Percentiles rank a stretch among this genome's conserved stretches.
These are phyloP conservation scores for Podila verticillata DNA, from an alignment of 192 early-diverging fungal genomes.

Conservation along the genomic window DNA sequence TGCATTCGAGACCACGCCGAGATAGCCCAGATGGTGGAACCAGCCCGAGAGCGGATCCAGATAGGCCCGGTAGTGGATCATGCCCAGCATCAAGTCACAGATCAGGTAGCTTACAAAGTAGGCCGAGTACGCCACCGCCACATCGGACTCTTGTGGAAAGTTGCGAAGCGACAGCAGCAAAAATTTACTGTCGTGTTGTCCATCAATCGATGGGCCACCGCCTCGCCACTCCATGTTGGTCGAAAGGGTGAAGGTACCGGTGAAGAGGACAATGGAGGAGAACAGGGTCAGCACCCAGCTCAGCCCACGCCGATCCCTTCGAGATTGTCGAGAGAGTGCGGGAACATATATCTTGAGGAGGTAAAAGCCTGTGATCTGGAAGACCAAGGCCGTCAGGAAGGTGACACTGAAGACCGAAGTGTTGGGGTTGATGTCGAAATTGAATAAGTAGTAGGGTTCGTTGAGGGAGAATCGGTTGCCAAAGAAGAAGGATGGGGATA, in stretches of 20 bases:
- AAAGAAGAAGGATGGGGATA: slow-evolving; percentile 15
- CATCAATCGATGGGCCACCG: neutral
- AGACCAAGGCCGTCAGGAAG: slow-evolving; percentile 10
- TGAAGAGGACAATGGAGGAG: slow-evolving; percentile 38
- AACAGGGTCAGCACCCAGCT: slow-evolving; percentile 45
- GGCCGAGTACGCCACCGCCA: slow-evolving; percentile 32
- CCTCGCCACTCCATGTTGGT: slow-evolving; percentile 34
- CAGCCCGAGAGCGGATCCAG: slow-evolving; percentile 45
- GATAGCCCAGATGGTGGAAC: slow-evolving; percentile 36
- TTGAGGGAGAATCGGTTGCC: slow-evolving; percentile 8
- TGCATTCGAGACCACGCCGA: slow-evolving; percentile 21
- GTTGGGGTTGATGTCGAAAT: slow-evolving; percentile 47
- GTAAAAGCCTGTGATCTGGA: slow-evolving; percentile 35
- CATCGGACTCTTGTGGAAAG: slow-evolving; percentile 23
- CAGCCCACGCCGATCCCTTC: slow-evolving; percentile 12
- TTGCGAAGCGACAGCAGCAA: slow-evolving; percentile 18
- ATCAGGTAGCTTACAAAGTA: slow-evolving; percentile 48
- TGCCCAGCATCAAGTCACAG: slow-evolving; percentile 33
- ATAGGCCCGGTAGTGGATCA: slow-evolving; percentile 24
- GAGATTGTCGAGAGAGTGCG: neutral
- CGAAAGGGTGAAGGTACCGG: slow-evolving; percentile 32
- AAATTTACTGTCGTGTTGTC: neutral
- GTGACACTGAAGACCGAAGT: slow-evolving; percentile 25
- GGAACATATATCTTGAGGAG: slow-evolving; percentile 19
- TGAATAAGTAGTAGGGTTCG: slow-evolving; percentile 27